Base-by-base conservation (phyloP, 2,329 filamentous ascomycete species). In the Sarocladium strictum region DNA sequence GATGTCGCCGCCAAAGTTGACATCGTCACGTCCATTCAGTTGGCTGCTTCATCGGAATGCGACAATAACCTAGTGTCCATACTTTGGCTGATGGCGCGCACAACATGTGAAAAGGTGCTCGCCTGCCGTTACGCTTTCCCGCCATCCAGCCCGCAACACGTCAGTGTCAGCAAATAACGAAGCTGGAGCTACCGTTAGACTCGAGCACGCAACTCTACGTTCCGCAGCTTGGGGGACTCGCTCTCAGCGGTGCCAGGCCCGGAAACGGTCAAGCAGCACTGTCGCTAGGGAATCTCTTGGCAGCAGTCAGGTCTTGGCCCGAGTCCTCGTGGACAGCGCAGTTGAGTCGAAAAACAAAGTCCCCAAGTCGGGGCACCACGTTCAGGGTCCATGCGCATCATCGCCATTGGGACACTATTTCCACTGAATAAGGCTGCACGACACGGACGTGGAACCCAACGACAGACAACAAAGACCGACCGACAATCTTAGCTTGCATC, bases 371-470 rank as follows among this genome's bases (percentile, higher is more conserved):
- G 43, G 24, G 40, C 17, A 24, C 15, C 24, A 17, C 23, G 47
- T 21, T 51, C 43, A 49, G 43, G 43, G 43, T 49, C 43, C 43
- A 49, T 43, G 26, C 12, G 27, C 47, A 51, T 51, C 47, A 35
- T 51, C 47, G 35, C 29, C 3, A 3, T n/a, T n/a, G 17, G 21
- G 47, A 45, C 7, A 19, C 29, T n/a, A n/a, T n/a, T n/a, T n/a
- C 47, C 27, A 35, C 47, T 29, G 47, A 51, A 51, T 51, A 51
- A 51, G 47, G 47, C 47, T 51, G 47, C 47, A 51, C 47, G 17
- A 35, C 26, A 51, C n/a, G 17, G 27, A 33, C n/a, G 27, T 33
- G 27, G 24, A 33, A 15, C 47, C 47, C 43, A 24, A 45, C 17
- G 17, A 21, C 40, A 23, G 17, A 45, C 40, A 23, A 21, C 10